phyloP scores from a whole-genome alignment of 306 rosid species.

The Glycine latifolia region DNA sequence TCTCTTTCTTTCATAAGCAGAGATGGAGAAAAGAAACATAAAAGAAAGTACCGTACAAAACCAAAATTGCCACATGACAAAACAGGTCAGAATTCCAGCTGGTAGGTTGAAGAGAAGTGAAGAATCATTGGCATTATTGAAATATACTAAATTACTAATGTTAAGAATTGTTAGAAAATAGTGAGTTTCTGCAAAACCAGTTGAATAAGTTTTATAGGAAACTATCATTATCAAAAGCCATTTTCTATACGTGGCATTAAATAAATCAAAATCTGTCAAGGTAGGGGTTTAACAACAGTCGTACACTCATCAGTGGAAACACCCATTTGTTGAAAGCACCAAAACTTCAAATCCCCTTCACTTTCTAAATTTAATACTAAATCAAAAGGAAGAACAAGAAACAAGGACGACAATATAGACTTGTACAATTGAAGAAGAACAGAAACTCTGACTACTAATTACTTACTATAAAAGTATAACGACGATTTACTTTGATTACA shows the following conservation, averaged over 20 bases:
- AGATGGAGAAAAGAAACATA: background rate
- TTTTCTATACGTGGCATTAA: background rate
- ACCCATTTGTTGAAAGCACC: background rate
- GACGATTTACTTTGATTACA: background rate
- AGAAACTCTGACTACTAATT: background rate
- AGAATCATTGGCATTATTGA: conserved; percentile 14
- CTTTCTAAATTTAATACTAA: background rate
- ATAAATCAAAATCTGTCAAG: background rate
- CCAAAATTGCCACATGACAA: background rate
- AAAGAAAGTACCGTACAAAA: background rate
- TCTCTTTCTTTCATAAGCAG: background rate
- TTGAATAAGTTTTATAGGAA: background rate
- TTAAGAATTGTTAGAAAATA: background rate
- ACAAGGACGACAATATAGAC: background rate
- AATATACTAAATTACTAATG: background rate
- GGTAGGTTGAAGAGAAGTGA: conserved; percentile 2
- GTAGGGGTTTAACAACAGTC: background rate
- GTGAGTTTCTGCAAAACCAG: background rate
- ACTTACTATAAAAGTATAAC: background rate
- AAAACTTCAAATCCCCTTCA: conserved; percentile 5
- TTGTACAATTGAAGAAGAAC: background rate
- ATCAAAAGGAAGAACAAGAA: background rate
- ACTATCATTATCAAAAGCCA: background rate
- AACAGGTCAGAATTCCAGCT: background rate
- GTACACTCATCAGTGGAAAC: background rate